Evolutionary conservation across 1,284 basidiomycete species (phyloP).

Genomic region (Leccinum solheimii): DNA sequence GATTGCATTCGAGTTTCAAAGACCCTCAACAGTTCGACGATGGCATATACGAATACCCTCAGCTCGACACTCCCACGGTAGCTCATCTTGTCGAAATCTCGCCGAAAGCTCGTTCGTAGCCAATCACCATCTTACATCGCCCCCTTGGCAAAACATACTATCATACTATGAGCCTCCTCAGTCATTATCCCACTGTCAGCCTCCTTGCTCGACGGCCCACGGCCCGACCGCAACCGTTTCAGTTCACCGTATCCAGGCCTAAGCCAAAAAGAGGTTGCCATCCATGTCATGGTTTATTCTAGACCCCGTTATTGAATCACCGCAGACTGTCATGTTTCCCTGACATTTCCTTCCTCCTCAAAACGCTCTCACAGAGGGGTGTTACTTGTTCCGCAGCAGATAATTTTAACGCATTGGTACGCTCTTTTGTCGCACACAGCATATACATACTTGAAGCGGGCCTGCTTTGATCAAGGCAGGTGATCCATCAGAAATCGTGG

Average conservation of each 20-base stretch:
- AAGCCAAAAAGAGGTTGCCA: neutral
- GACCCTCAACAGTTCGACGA: neutral
- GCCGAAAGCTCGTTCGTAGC: neutral
- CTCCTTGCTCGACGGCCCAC: neutral
- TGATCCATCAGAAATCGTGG: neutral
- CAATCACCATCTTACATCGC: neutral
- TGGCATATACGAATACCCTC: no score
- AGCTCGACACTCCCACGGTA: no score
- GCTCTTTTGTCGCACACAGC: neutral
- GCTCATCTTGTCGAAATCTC: neutral
- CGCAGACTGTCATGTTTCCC: neutral
- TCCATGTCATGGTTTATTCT: neutral
- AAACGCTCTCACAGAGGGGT: neutral
- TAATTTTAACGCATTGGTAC: neutral
- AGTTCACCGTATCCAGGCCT: neutral
- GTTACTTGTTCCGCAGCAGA: neutral
- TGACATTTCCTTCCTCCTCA: neutral
- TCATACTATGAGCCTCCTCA: neutral
- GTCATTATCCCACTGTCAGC: neutral
- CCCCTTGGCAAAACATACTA: no score
- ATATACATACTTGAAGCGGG: neutral
- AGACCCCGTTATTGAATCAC: neutral
- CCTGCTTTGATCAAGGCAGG: neutral
- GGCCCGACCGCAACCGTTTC: neutral
- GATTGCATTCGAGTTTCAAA: neutral